These are phyloP conservation scores for Dendrobium officinale DNA, from an alignment of 106 monocot species.

Conservation along the genomic window DNA sequence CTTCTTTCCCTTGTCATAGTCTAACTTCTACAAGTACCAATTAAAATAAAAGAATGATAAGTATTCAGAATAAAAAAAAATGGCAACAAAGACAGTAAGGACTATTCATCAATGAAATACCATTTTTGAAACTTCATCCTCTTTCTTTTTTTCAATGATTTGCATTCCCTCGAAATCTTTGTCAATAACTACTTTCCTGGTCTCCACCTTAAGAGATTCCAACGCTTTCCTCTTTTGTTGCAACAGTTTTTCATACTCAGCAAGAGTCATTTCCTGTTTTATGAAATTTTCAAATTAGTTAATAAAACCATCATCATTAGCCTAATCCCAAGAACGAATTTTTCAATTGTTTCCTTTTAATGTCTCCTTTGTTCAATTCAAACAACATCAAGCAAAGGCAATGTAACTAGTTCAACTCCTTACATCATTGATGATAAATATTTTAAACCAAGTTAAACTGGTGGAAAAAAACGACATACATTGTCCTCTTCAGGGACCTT, in stretches of 20 bases:
- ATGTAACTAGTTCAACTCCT: neutral
- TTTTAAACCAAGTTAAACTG: neutral
- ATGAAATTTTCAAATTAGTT: neutral
- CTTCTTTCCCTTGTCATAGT: constrained; percentile 36
- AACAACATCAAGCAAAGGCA: neutral
- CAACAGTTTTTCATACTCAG: constrained; percentile 41
- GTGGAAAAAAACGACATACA: neutral
- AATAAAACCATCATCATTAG: neutral
- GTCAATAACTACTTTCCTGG: constrained; percentile 23
- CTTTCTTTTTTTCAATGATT: constrained; percentile 37
- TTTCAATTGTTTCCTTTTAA: neutral
- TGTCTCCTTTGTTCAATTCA: neutral
- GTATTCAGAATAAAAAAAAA: neutral
- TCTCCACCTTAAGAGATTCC: constrained; percentile 13
- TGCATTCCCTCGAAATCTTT: constrained; percentile 39
- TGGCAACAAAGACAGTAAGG: neutral
- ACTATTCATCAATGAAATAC: constrained; percentile 14
- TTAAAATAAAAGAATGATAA: neutral
- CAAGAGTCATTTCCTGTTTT: constrained; percentile 47
- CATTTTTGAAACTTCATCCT: constrained; percentile 24
- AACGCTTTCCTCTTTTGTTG: constrained; percentile 41
- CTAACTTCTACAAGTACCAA: constrained; percentile 18
- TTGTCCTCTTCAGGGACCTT: constrained; percentile 8
- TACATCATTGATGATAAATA: neutral
- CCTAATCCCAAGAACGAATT: neutral